Conservation (phyloP, 768 basidiomycete species). For the Trametes villosa region DNA sequence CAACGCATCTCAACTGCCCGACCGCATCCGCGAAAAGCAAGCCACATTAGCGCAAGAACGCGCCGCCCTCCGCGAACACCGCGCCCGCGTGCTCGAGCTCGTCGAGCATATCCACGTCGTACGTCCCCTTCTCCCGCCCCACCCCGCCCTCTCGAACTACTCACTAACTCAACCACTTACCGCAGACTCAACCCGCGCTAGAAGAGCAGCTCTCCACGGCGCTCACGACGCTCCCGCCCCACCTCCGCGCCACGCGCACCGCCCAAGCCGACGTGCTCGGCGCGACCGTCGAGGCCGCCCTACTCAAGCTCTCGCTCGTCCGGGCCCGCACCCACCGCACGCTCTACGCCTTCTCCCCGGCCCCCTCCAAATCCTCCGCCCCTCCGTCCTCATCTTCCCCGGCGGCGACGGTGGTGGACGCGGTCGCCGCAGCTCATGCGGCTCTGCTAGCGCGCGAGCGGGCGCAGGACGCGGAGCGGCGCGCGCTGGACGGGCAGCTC, state of each 20-base stretch:
- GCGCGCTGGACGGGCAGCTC: conserved; percentile 43
- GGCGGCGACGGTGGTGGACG: conserved; percentile 34
- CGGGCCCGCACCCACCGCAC: conserved; percentile 43
- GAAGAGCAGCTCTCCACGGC: conserved; percentile 35
- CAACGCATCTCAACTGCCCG: conserved; percentile 1
- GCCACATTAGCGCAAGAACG: neutral
- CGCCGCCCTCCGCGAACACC: neutral
- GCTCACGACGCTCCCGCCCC: conserved; percentile 35
- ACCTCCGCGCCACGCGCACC: conserved; percentile 35
- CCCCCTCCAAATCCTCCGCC: neutral
- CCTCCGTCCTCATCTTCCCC: neutral
- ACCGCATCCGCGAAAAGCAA: neutral
- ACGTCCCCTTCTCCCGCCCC: neutral
- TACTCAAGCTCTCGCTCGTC: conserved; percentile 53
- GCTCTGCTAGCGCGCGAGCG: conserved; percentile 42
- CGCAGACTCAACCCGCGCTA: conserved; percentile 40
- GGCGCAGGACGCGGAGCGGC: conserved; percentile 42
- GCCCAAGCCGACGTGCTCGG: conserved; percentile 47
- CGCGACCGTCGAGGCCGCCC: conserved; percentile 49
- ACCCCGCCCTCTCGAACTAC: neutral
- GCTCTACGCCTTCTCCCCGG: conserved; percentile 43
- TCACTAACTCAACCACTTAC: neutral
- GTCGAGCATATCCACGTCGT: conserved; percentile 23
- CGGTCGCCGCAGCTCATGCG: conserved; percentile 38
- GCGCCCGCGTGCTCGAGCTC: conserved; percentile 12